Conservation (phyloP, 1,284 basidiomycete genomes). For the Ustilago crameri region DNA sequence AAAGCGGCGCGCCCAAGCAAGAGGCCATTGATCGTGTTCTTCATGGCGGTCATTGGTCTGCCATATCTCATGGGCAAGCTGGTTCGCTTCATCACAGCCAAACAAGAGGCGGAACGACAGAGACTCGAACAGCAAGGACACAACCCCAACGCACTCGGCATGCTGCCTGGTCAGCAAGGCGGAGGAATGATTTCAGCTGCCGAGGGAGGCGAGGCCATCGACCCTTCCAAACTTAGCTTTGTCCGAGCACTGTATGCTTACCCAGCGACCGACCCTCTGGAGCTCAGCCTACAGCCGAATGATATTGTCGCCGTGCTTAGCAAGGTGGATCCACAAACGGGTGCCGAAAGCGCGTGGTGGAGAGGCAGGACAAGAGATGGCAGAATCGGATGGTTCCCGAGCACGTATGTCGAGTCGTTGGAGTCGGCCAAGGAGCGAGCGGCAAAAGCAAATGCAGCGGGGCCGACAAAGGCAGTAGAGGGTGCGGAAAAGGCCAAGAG, state of each 20-base stretch:
- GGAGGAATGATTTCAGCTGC: slow-evolving; percentile 49
- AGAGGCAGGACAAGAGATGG: slow-evolving; percentile 92
- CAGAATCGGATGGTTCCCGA: slow-evolving; percentile 94
- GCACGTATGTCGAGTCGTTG: slow-evolving; percentile 70
- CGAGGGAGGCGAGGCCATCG: slow-evolving; percentile 67
- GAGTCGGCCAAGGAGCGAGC: slow-evolving; percentile 64
- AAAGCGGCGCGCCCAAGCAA: slow-evolving; percentile 72
- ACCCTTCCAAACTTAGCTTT: slow-evolving; percentile 79
- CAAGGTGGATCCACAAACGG: slow-evolving; percentile 72
- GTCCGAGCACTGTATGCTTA: slow-evolving; percentile 87
- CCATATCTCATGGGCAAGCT: slow-evolving; percentile 94
- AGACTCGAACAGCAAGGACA: slow-evolving; percentile 66
- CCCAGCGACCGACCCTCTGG: slow-evolving; percentile 73
- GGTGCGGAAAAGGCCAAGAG: slow-evolving; percentile 24
- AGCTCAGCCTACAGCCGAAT: slow-evolving; percentile 85
- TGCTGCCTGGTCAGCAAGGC: slow-evolving; percentile 76
- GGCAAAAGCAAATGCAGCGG: slow-evolving; percentile 26
- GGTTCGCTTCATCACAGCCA: slow-evolving; percentile 80
- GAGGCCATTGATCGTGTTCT: slow-evolving; percentile 92
- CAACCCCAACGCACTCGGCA: slow-evolving; percentile 67
- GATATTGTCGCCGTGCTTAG: slow-evolving; percentile 93
- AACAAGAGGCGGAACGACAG: slow-evolving; percentile 70
- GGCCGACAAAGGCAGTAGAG: slow-evolving; percentile 7
- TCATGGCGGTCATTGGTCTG: slow-evolving; percentile 92
- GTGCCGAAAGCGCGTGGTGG: slow-evolving; percentile 91